Percentiles rank a stretch among this genome's conserved stretches.
Evolutionary conservation across 805 yeast genomes (phyloP).

Genomic region (Wickerhamomyces queroliae): DNA sequence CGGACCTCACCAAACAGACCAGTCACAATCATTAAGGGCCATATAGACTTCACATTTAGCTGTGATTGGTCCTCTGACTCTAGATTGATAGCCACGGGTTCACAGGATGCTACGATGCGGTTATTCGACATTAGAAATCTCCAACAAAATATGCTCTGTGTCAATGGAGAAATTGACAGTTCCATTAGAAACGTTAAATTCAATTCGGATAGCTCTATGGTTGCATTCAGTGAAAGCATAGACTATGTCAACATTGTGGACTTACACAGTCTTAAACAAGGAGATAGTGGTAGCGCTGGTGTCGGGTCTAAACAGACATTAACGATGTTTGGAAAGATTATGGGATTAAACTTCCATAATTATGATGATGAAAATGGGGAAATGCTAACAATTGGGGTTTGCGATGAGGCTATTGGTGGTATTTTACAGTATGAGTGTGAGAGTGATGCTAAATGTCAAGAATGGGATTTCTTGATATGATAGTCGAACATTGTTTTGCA

Average conservation of each 20-base stretch:
- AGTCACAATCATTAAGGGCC: conserved; percentile 31
- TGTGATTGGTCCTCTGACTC: conserved; percentile 52
- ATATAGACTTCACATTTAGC: conserved; percentile 50
- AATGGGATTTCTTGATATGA: conserved; percentile 28
- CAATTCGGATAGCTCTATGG: conserved; percentile 36
- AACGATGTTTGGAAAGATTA: conserved; percentile 51
- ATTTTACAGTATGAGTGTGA: conserved; percentile 41
- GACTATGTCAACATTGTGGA: conserved; percentile 51
- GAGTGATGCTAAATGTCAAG: conserved; percentile 29
- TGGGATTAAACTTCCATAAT: conserved; percentile 45
- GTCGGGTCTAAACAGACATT: conserved; percentile 35
- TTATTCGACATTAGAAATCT: conserved; percentile 43
- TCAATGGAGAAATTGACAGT: conserved; percentile 31
- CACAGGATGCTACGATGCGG: conserved; percentile 53
- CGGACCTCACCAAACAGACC: conserved; percentile 21
- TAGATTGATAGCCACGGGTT: conserved; percentile 45
- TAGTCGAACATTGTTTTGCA: neutral
- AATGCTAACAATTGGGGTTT: conserved; percentile 45
- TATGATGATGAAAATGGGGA: conserved; percentile 36
- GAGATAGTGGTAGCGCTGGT: too few relatives aligned
- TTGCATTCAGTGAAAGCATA: conserved; percentile 53
- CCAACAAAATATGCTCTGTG: conserved; percentile 22
- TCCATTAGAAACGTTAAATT: conserved; percentile 51
- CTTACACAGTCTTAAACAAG: conserved; percentile 24
- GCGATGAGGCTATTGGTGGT: conserved; percentile 55